Percentiles rank a stretch among this genome's conserved stretches.
Conservation (phyloP, 148 eudicot genomes). For the Tetragonia tetragonoides region DNA sequence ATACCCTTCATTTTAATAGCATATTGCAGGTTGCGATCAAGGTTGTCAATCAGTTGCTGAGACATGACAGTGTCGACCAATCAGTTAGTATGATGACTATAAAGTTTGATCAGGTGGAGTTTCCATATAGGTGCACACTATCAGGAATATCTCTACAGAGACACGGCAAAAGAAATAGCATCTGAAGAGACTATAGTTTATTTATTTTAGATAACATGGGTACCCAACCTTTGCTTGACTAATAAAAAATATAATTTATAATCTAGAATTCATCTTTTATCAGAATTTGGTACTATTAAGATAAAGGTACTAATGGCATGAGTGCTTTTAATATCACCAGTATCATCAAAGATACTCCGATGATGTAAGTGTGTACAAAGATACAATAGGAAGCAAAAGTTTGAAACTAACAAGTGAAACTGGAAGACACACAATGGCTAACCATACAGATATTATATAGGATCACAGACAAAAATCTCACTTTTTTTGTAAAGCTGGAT, state of each 20-base stretch:
- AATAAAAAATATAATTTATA: no score
- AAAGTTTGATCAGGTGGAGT: neutral
- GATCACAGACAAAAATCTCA: neutral
- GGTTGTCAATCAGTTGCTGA: slow-evolving; percentile 88
- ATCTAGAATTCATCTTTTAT: neutral
- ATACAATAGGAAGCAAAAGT: neutral
- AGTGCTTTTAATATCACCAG: slow-evolving; percentile 5
- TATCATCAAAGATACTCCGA: no score
- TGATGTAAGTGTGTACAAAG: neutral
- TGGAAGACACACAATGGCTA: neutral
- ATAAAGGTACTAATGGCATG: neutral
- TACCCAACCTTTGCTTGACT: no score
- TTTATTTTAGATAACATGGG: no score
- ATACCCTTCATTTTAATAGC: slow-evolving; percentile 97
- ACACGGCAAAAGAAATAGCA: neutral
- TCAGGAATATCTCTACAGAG: no score
- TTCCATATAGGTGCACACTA: neutral
- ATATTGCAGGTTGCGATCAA: slow-evolving; percentile 98
- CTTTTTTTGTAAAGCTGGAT: neutral
- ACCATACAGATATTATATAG: neutral
- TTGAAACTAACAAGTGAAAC: no score
- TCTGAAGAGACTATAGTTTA: neutral
- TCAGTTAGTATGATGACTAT: slow-evolving; percentile 3
- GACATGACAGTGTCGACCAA: slow-evolving; percentile 20
- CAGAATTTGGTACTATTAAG: neutral